Percentiles rank a stretch among this genome's conserved stretches.
Conservation (phyloP, 306 rosid genomes). For the Vigna hirtella region DNA sequence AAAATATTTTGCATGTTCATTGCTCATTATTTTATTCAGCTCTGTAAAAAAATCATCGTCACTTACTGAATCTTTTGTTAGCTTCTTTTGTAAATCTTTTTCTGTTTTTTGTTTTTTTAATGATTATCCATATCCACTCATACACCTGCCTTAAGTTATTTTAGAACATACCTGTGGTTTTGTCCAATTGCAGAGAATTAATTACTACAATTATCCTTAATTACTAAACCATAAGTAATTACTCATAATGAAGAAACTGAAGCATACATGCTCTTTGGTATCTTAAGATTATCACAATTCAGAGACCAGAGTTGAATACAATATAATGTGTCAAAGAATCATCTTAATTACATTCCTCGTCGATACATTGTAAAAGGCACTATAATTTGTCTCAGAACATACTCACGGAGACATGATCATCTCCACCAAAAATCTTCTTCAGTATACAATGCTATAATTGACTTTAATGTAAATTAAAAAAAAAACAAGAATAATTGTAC, state of each 20-base stretch:
- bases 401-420: slow-evolving; percentile 35
- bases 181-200: no score
- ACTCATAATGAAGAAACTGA: neutral
- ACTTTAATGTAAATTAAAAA: slow-evolving; percentile 28
- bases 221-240: no score
- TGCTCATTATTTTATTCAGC: no score
- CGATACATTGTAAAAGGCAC: slow-evolving; percentile 23
- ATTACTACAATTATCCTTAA: no score
- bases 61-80: no score
- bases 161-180: no score
- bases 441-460: slow-evolving; percentile 48
- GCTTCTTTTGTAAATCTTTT: no score
- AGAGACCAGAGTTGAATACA: slow-evolving; percentile 36
- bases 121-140: no score
- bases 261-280: slow-evolving; percentile 22
- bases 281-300: slow-evolving; percentile 8
- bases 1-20: no score
- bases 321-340: slow-evolving; percentile 47
- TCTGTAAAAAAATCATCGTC: neutral
- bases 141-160: no score
- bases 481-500: slow-evolving; percentile 34
- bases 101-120: no score
- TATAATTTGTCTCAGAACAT: slow-evolving; percentile 33
- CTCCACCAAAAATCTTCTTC: slow-evolving; percentile 35
- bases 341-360: slow-evolving; percentile 44